A percentile compares a stretch with the other conserved stretches of the same genome.
These are phyloP conservation scores for Camelina laxa DNA, from an alignment of 345 rosid genomes.

Conservation along the genomic window DNA sequence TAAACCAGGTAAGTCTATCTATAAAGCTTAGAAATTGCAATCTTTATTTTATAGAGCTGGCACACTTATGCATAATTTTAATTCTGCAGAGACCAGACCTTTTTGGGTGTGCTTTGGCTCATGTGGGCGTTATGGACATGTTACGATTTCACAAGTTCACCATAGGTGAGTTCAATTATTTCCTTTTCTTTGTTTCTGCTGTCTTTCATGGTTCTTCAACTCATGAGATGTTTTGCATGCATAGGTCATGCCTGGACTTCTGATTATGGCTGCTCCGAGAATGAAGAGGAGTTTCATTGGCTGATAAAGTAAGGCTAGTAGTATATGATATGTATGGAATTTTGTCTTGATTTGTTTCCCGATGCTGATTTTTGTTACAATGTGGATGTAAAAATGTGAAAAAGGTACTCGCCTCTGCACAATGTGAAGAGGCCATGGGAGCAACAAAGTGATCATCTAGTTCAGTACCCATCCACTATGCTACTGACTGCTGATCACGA, in stretches of 20 bases:
- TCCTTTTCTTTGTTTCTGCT: background rate
- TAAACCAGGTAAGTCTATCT: constrained; percentile 68
- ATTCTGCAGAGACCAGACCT: constrained; percentile 85
- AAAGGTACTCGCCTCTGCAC: constrained; percentile 92
- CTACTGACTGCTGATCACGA: constrained; percentile 95
- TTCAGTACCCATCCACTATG: constrained; percentile 91
- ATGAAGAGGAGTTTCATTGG: constrained; percentile 88
- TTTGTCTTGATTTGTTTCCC: constrained; percentile 19
- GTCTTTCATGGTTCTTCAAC: background rate
- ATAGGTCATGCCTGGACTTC: constrained; percentile 96
- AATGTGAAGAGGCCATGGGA: constrained; percentile 97
- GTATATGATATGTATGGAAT: background rate
- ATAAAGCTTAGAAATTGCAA: background rate
- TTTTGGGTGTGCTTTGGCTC: constrained; percentile 96
- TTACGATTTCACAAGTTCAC: constrained; percentile 95
- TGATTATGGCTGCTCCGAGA: constrained; percentile 87
- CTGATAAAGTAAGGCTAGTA: constrained; percentile 67
- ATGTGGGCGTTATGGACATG: constrained; percentile 99
- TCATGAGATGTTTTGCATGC: constrained; percentile 26
- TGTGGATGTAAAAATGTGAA: constrained; percentile 18
- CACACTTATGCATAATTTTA: constrained; percentile 3
- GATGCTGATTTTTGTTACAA: constrained; percentile 1
- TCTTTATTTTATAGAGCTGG: constrained; percentile 27
- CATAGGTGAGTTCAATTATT: constrained; percentile 58
- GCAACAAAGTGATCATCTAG: constrained; percentile 40